Evolutionary conservation across 2,329 filamentous ascomycete species (phyloP).

Genomic region (Verticillium klebahnii): DNA sequence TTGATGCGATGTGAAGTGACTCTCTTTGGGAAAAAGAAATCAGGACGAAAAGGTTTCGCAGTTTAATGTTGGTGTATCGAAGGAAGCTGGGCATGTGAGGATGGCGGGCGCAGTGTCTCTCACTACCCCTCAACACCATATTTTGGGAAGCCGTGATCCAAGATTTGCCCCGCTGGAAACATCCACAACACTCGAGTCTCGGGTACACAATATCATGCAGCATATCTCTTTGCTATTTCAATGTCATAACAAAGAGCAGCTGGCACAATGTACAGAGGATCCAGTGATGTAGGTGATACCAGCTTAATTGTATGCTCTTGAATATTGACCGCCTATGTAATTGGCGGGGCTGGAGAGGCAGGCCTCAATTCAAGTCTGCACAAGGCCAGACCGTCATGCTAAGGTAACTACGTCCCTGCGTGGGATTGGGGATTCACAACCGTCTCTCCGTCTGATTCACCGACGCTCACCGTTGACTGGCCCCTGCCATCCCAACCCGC

Average conservation of each 20-base stretch:
- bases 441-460: not conserved
- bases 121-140: not conserved
- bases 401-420: not conserved
- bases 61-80: no score
- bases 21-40: not conserved
- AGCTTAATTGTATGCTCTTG: no score
- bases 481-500: not conserved
- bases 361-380: no score
- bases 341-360: no score
- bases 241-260: not conserved
- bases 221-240: not conserved
- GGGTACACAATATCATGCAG: not conserved
- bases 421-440: not conserved
- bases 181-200: no score
- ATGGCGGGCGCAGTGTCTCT: not conserved
- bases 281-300: no score
- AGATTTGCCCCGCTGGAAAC: not conserved
- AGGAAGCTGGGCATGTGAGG: no score
- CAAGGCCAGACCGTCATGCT: no score
- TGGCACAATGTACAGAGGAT: not conserved
- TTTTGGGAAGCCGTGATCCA: not conserved
- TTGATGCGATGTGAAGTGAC: not conserved
- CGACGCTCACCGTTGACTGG: not conserved
- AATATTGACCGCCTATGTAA: no score
- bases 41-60: no score